phyloP scores from a whole-genome alignment of 2,329 filamentous ascomycete genomes.

The Monosporascus cannonballus region DNA sequence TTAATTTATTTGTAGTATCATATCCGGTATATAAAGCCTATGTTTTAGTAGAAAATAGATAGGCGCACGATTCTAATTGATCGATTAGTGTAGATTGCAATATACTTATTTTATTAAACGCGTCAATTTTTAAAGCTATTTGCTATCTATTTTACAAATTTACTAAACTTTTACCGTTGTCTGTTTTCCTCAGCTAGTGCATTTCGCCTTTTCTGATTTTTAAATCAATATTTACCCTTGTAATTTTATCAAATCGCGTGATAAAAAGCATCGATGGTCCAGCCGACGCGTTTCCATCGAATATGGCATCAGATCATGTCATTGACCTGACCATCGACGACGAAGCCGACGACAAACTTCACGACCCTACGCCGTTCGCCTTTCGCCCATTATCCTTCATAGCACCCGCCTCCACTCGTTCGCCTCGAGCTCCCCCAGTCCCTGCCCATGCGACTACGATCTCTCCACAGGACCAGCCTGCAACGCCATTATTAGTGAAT shows the following conservation, averaged over 20 bases:
- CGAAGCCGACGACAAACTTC: slow-evolving; percentile 6
- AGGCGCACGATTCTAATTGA: too few relatives aligned
- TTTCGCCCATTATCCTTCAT: background rate
- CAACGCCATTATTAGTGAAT: background rate
- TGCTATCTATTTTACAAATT: too few relatives aligned
- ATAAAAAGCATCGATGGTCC: background rate
- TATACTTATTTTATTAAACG: too few relatives aligned
- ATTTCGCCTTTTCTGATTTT: background rate
- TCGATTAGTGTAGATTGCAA: too few relatives aligned
- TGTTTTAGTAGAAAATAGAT: too few relatives aligned
- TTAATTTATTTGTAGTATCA: too few relatives aligned
- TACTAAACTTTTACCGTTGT: too few relatives aligned
- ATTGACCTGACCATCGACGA: slow-evolving; percentile 13
- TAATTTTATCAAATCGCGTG: background rate
- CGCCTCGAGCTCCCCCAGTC: background rate
- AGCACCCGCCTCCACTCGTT: background rate
- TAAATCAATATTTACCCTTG: background rate
- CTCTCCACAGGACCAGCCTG: background rate
- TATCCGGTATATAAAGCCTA: too few relatives aligned
- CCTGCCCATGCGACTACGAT: too few relatives aligned
- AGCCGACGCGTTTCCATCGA: background rate
- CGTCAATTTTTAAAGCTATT: too few relatives aligned
- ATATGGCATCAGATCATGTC: slow-evolving; percentile 1
- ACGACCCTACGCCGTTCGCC: background rate
- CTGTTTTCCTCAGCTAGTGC: background rate